Percentiles rank a stretch among this genome's conserved stretches.
Conservation (phyloP, 805 yeast species). For the Blastobotrys chiropterorum region DNA sequence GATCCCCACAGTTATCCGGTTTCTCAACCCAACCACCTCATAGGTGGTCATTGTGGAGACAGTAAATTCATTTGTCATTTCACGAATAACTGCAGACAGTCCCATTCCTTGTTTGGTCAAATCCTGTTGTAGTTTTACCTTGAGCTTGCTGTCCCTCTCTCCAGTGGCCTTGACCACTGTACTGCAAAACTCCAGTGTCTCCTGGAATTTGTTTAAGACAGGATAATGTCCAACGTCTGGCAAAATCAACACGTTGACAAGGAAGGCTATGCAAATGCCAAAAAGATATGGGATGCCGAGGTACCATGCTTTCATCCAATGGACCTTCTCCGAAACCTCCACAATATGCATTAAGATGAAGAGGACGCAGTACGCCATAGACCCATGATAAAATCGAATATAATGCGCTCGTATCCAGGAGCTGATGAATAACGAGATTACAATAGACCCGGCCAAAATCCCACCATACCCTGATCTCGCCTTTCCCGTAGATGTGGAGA, state of each 20-base stretch:
- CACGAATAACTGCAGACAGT: slow-evolving; percentile 39
- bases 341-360: slow-evolving; percentile 25
- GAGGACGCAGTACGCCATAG: not conserved
- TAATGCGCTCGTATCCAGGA: slow-evolving; percentile 39
- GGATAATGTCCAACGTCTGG: slow-evolving; percentile 40
- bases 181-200: slow-evolving; percentile 16
- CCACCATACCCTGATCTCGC: slow-evolving; percentile 42
- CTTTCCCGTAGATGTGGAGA: slow-evolving; percentile 38
- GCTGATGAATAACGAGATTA: slow-evolving; percentile 34
- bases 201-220: slow-evolving; percentile 25
- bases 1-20: slow-evolving; percentile 36
- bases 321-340: slow-evolving; percentile 20
- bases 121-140: slow-evolving; percentile 24
- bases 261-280: slow-evolving; percentile 36
- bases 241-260: slow-evolving; percentile 31
- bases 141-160: slow-evolving; percentile 19
- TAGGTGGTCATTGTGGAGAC: slow-evolving; percentile 31
- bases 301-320: slow-evolving; percentile 28
- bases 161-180: slow-evolving; percentile 13
- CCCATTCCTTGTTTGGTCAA: slow-evolving; percentile 31
- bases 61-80: slow-evolving; percentile 37
- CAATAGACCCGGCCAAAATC: slow-evolving; percentile 37
- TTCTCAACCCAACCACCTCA: slow-evolving; percentile 35
- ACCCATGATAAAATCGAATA: slow-evolving; percentile 36
- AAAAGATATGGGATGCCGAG: slow-evolving; percentile 41